These are phyloP conservation scores for Diaporthe ilicicola DNA, from an alignment of 2,329 filamentous ascomycete species.

Conservation along the genomic window DNA sequence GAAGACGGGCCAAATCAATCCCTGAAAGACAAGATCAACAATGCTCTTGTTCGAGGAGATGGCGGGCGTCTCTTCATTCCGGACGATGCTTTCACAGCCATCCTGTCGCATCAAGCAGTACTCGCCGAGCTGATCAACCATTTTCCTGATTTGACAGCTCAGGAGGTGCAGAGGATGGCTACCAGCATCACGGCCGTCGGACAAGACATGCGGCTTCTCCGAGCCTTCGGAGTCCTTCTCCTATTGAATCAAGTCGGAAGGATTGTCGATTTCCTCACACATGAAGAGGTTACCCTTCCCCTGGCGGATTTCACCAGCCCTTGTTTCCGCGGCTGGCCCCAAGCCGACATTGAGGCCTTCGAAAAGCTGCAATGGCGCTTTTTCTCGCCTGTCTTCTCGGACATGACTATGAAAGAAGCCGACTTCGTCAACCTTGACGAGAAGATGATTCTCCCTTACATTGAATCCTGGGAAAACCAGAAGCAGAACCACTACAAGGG, in stretches of 20 bases:
- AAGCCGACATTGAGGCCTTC: conserved; percentile 23
- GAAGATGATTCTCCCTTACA: conserved; percentile 30
- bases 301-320: conserved; percentile 9
- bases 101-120: conserved; percentile 25
- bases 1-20: conserved; percentile 4
- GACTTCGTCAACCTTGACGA: conserved; percentile 30
- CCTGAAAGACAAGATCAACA: conserved; percentile 30
- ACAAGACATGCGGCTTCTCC: conserved; percentile 10
- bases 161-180: conserved; percentile 26
- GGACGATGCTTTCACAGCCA: conserved; percentile 16
- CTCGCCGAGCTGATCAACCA: conserved; percentile 17
- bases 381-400: conserved; percentile 29
- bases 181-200: conserved; percentile 9
- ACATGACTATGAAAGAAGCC: conserved; percentile 25
- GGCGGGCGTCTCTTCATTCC: conserved; percentile 30
- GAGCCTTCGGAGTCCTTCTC: conserved; percentile 28
- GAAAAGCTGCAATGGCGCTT: conserved; percentile 33
- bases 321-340: conserved; percentile 29
- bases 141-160: conserved; percentile 4
- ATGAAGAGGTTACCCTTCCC: conserved; percentile 21
- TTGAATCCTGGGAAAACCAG: conserved; percentile 30
- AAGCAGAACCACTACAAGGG: conserved; percentile 33
- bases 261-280: conserved; percentile 13
- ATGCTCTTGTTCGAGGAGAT: conserved; percentile 29
- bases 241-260: conserved; percentile 25